Conservation (phyloP, 2,329 filamentous ascomycete genomes). For the Aspergillus quadrilineatus region DNA sequence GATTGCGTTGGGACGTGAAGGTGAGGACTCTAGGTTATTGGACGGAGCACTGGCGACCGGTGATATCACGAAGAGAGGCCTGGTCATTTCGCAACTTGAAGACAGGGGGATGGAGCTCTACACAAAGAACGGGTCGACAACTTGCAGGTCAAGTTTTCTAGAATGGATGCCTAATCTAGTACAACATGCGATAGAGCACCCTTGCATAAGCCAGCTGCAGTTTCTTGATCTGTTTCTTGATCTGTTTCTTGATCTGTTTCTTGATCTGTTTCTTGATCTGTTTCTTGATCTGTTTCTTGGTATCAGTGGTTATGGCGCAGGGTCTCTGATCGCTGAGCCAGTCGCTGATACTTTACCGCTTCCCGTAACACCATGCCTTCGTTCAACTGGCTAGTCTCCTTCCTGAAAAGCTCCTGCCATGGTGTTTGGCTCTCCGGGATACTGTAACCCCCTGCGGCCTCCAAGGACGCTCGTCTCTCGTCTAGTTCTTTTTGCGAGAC, state of each 20-base stretch:
- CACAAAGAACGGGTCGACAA: not conserved
- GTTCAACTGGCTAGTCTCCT: conserved; percentile 47
- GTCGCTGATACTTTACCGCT: conserved; percentile 48
- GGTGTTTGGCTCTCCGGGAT: conserved; percentile 48
- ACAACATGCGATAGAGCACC: not conserved
- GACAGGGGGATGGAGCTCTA: not conserved
- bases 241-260: not conserved
- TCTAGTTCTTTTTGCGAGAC: conserved; percentile 45
- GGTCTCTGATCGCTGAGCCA: conserved; percentile 45
- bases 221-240: not conserved
- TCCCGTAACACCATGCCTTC: conserved; percentile 50
- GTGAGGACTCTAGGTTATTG: not conserved
- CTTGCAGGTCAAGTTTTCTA: not conserved
- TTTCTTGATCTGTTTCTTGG: not conserved
- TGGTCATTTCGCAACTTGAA: not conserved
- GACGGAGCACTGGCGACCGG: conserved; percentile 6
- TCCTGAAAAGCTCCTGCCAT: conserved; percentile 53
- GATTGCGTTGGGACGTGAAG: not conserved
- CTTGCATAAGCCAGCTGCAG: conserved; percentile 1
- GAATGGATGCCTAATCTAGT: not conserved
- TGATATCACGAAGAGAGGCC: not conserved
- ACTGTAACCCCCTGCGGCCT: conserved; percentile 40
- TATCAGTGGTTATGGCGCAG: conserved; percentile 48
- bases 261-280: not conserved
- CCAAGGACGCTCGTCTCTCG: conserved; percentile 39